Conservation (phyloP, 2,329 filamentous ascomycete species). For the Graphilbum fragrans region DNA sequence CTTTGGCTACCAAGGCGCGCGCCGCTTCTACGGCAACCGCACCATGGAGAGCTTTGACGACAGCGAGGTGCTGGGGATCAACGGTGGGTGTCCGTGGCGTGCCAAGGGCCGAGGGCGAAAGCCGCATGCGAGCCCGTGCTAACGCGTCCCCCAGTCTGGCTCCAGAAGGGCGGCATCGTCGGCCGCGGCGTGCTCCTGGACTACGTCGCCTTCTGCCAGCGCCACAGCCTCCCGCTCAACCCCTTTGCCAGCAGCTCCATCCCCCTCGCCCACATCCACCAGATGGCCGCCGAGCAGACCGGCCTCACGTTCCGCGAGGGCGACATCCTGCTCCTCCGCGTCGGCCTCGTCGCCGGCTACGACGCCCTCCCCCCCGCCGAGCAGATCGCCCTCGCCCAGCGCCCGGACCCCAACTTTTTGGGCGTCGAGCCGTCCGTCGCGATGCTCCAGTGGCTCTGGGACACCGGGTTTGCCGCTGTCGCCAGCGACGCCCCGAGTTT, state of each 20-base stretch:
- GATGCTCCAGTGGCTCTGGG: constrained; percentile 45
- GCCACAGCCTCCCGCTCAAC: constrained; percentile 23
- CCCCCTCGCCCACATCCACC: too few species aligned
- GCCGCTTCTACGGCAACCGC: constrained; percentile 4
- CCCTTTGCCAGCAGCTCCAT: too few species aligned
- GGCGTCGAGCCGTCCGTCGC: constrained; percentile 35
- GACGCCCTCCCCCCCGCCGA: constrained; percentile 17
- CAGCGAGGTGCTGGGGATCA: too few species aligned
- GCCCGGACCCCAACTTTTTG: constrained; percentile 13
- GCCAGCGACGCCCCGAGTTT: constrained; percentile 42
- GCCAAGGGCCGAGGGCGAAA: too few species aligned
- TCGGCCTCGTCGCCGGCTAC: constrained; percentile 36
- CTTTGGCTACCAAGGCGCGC: neutral
- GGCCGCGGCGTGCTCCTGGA: constrained; percentile 41
- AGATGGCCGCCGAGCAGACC: neutral
- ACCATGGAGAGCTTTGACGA: too few species aligned
- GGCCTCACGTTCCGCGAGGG: constrained; percentile 30
- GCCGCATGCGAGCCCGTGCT: neutral
- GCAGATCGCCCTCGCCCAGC: constrained; percentile 1
- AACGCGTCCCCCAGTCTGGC: neutral
- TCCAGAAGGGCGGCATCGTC: constrained; percentile 24
- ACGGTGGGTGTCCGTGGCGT: neutral
- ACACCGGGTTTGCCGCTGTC: constrained; percentile 38
- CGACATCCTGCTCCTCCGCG: constrained; percentile 45
- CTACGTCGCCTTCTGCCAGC: constrained; percentile 28